phyloP scores from a whole-genome alignment of 1,284 basidiomycete species.

The Irpex lacteus region DNA sequence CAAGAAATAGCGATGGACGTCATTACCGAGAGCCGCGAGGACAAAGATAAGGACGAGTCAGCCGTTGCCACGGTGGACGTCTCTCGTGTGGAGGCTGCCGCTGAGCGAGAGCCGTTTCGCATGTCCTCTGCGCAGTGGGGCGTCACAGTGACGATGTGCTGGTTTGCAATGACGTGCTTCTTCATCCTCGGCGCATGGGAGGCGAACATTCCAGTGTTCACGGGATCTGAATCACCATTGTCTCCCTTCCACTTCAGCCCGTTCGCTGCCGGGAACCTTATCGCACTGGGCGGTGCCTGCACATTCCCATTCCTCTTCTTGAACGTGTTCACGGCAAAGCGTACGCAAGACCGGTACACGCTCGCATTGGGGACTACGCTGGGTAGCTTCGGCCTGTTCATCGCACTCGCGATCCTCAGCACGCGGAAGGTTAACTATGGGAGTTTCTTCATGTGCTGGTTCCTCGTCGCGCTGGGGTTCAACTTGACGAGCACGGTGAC shows the following conservation, averaged over 20 bases:
- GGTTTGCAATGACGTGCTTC: conserved; percentile 73
- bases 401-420: conserved; percentile 45
- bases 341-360: conserved; percentile 56
- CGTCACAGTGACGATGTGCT: conserved; percentile 63
- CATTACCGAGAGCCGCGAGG: conserved; percentile 12
- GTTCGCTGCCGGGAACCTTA: conserved; percentile 61
- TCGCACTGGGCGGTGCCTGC: conserved; percentile 62
- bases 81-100: background rate
- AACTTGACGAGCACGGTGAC: conserved; percentile 68
- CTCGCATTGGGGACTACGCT: conserved; percentile 52
- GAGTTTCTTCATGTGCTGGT: conserved; percentile 65
- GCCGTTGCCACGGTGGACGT: conserved; percentile 7
- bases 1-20: background rate
- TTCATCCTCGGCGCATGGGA: conserved; percentile 76
- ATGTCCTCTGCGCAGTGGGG: conserved; percentile 36
- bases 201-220: conserved; percentile 67
- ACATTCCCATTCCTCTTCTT: conserved; percentile 66
- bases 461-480: conserved; percentile 65
- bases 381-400: conserved; percentile 51
- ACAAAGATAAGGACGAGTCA: background rate
- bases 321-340: conserved; percentile 55
- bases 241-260: conserved; percentile 57
- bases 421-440: conserved; percentile 43
- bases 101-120: background rate
- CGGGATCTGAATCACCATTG: conserved; percentile 58